A percentile compares a stretch with the other conserved stretches of the same genome.
phyloP scores from a whole-genome alignment of 2,329 filamentous ascomycete species.

The Cladosporium sp. region DNA sequence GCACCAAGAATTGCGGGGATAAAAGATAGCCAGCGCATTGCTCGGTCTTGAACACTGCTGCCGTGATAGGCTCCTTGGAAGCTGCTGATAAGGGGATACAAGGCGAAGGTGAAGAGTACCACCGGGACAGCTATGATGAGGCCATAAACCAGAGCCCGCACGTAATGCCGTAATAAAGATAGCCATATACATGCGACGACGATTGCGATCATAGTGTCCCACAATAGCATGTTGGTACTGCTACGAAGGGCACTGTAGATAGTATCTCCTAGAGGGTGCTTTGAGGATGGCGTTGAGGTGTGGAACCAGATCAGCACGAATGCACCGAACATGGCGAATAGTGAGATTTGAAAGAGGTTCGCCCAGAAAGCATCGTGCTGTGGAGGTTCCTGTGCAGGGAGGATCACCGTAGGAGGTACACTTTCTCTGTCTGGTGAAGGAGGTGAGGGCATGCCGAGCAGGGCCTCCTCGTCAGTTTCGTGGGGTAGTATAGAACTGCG shows the following conservation, averaged over 20 bases:
- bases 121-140: constrained; percentile 81
- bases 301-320: constrained; percentile 88
- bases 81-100: constrained; percentile 88
- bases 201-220: constrained; percentile 87
- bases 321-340: constrained; percentile 80
- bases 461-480: constrained; percentile 49
- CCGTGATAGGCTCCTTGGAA: constrained; percentile 74
- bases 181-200: constrained; percentile 88
- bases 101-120: constrained; percentile 79
- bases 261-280: constrained; percentile 78
- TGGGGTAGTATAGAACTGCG: constrained; percentile 44
- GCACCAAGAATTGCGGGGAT: constrained; percentile 68
- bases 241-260: constrained; percentile 84
- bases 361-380: constrained; percentile 88
- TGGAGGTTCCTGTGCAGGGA: constrained; percentile 63
- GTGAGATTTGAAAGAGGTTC: constrained; percentile 77
- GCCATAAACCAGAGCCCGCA: constrained; percentile 72
- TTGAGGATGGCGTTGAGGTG: constrained; percentile 65
- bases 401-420: constrained; percentile 53
- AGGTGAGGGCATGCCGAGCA: constrained; percentile 41
- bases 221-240: constrained; percentile 82
- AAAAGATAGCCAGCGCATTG: constrained; percentile 82
- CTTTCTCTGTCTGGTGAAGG: constrained; percentile 49
- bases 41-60: constrained; percentile 73
- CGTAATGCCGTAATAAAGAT: constrained; percentile 79